Conservation (phyloP, 78 protist species). For the Isochrysis galbana region DNA sequence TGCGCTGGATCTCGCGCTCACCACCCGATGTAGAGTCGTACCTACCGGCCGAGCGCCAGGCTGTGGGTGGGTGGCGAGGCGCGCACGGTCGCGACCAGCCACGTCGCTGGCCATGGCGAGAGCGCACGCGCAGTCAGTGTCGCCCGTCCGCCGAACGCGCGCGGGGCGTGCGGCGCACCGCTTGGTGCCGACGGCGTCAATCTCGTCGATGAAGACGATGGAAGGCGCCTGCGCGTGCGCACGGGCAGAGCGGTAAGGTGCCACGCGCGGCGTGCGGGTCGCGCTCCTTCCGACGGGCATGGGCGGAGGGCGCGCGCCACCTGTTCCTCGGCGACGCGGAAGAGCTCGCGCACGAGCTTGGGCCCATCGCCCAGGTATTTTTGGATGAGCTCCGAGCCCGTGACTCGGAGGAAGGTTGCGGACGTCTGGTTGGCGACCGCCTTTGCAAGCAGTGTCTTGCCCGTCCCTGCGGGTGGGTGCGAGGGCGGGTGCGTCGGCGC, state of each 20-base stretch:
- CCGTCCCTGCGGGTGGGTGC: too few relatives aligned
- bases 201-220: slow-evolving; percentile 99
- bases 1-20: slow-evolving; percentile 98
- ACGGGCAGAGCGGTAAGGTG: not conserved
- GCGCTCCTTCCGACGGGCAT: not conserved
- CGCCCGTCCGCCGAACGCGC: not conserved
- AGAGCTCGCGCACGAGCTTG: slow-evolving; percentile 97
- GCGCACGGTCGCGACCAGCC: too few relatives aligned
- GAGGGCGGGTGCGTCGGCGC: too few relatives aligned
- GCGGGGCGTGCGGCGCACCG: slow-evolving; percentile 29
- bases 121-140: too few relatives aligned
- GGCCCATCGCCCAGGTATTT: slow-evolving; percentile 99
- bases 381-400: slow-evolving; percentile 98
- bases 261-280: too few relatives aligned
- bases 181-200: slow-evolving; percentile 99
- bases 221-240: slow-evolving; percentile 92
- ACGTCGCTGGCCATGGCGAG: too few relatives aligned
- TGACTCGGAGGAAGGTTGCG: slow-evolving; percentile 98
- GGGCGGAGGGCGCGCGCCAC: not conserved
- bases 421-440: slow-evolving; percentile 99
- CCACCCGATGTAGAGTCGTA: slow-evolving; percentile 96
- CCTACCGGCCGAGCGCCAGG: slow-evolving; percentile 23
- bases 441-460: slow-evolving; percentile 99
- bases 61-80: not conserved
- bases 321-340: slow-evolving; percentile 88